Conservation (phyloP, 176 grass and related monocot genomes). For the Alloteropsis semialata region DNA sequence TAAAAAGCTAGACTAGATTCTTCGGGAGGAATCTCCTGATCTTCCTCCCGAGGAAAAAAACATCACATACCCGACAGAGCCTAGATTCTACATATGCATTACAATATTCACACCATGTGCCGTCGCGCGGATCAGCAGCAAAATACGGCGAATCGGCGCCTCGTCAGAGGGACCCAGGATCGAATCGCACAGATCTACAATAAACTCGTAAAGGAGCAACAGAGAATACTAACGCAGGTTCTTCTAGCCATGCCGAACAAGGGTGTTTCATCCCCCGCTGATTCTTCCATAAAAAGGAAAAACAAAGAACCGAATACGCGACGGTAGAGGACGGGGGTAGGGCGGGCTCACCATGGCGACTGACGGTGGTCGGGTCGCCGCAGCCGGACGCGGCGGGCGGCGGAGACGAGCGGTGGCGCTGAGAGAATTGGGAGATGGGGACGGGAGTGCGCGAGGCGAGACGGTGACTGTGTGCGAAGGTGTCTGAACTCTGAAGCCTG, state of each 20-base stretch:
- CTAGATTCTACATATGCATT: slow-evolving; percentile 16
- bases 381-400: slow-evolving; percentile 13
- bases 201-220: neutral
- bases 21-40: neutral
- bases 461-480: neutral
- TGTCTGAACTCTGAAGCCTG: neutral
- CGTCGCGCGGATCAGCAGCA: neutral
- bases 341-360: slow-evolving; percentile 35
- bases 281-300: neutral
- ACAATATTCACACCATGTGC: neutral
- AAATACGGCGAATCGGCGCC: neutral
- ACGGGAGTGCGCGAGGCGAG: slow-evolving; percentile 9
- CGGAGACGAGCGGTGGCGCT: neutral
- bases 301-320: neutral
- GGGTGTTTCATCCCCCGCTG: neutral
- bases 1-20: slow-evolving; percentile 22
- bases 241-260: neutral
- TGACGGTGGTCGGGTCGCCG: neutral
- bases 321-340: neutral
- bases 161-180: neutral
- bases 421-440: slow-evolving; percentile 29
- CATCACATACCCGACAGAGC: neutral
- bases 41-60: slow-evolving; percentile 2
- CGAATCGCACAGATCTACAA: slow-evolving; percentile 22
- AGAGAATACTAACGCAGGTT: neutral